Base-by-base conservation (phyloP, 257 asterid species). In the Solanum habrochaites region DNA sequence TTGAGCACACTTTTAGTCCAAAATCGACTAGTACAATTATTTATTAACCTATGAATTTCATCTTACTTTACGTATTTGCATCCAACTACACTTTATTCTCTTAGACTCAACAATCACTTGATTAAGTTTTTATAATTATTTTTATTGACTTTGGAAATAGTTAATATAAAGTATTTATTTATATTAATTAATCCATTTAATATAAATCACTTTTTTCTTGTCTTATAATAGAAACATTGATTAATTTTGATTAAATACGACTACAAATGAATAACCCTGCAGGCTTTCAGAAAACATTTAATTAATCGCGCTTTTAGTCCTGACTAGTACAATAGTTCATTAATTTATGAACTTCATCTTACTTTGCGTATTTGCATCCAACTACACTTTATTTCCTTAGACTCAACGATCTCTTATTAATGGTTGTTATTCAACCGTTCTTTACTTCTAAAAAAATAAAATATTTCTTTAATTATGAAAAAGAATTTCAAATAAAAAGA, bases 1-100 rank as follows among this genome's bases (percentile, higher is more conserved):
- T 35, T 4, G 35, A 35, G 4, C 8, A 0, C 39, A 9, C 1
- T 10, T 71, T 2, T 0, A 1, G 3, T 4, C 7, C 5, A 32
- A 32, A 32, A 32, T 32, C 8, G 0, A 18, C 1, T 0, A 35
- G 8, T 32, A 71, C 8, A 32, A 32, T 52, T 4, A 2, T 15
- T 18, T 18, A 2, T 71, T n/a, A 32, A 39, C 4, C 0, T 14
- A 0, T 67, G n/a, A 70, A 31, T 3, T 70, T 29, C 3, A 18
- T 15, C 40, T 16, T 69, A 69, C 40, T 31, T 16, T 29, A 15
- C 23, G 2, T 67, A 14, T 69, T 29, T 69, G 11, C 21, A 29
- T 3, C 6, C 23, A 31, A 0, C 45, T 71, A n/a, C n/a, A n/a
- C n/a, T 32, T 2, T 69, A 15, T 32, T 29, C 21, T 4, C 12